Evolutionary conservation across 2,329 filamentous ascomycete species (phyloP), one percentile per base, ranked within the genome.

Genomic region (Fusarium sp.): DNA sequence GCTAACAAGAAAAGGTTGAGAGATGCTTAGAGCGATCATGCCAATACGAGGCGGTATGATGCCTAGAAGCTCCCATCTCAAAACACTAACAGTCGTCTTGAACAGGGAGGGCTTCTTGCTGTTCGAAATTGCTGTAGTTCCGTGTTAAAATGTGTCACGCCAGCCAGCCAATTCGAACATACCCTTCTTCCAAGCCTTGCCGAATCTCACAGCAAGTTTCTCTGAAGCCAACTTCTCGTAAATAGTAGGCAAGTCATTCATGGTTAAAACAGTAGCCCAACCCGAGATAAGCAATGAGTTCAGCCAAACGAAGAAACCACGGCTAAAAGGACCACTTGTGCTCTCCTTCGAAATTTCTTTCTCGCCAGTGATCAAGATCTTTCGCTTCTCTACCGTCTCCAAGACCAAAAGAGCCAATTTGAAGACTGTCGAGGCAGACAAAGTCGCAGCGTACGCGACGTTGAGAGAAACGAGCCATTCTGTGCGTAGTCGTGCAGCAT

Each of bases 231-330:
- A 50, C 24, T 76, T 76, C 34, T 80, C 76, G 10, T 78, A 74
- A 11, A 79, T 78, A 2, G 59, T 27, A 4, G 79, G 79, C 5
- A 80, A 58, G 6, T 75, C 75, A 30, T 73, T 70, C 18, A 72
- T 73, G 2, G 73, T 77, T 15, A 80, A 45, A 9, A 71, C 64
- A 9, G 80, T 83, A 7, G 76, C 80, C 76, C 82, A 87, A 1
- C 87, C 86, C 18, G 78, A 76, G 27, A 79, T 79, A 44, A 90
- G 83, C 9, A 89, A 73, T 4, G 81, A 80, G 38, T 79, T 79
- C 16, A 80, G 63, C 78, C 78, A 80, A 24, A 79, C 61, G 30
- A 80, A 80, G 57, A 79, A 75, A 0, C 78, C 77, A 1, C 77
- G 75, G 29, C 62, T 77, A 3, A 79, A 68, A 0, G 76, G 78